phyloP scores from a whole-genome alignment of 2,329 filamentous ascomycete genomes.

The Thelonectria rubi region DNA sequence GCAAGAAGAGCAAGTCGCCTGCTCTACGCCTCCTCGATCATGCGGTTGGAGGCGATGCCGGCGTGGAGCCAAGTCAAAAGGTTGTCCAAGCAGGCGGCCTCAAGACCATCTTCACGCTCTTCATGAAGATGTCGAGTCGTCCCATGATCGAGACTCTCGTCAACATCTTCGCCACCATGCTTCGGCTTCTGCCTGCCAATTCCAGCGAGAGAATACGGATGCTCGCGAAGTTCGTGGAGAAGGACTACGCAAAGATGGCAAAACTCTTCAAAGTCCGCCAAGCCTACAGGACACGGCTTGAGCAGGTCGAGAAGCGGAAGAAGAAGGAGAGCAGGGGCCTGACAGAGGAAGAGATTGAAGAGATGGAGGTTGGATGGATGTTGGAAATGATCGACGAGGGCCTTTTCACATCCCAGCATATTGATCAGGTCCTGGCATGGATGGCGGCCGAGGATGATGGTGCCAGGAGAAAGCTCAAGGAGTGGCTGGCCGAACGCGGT shows the following conservation, averaged over 20 bases:
- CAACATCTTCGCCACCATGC: slow-evolving; percentile 82
- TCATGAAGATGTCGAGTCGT: slow-evolving; percentile 82
- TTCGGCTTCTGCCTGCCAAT: slow-evolving; percentile 80
- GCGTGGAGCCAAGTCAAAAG: slow-evolving; percentile 73
- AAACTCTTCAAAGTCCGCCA: slow-evolving; percentile 76
- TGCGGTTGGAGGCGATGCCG: slow-evolving; percentile 64
- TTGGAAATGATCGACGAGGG: slow-evolving; percentile 83
- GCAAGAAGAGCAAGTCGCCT: slow-evolving; percentile 81
- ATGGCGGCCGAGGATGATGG: slow-evolving; percentile 87
- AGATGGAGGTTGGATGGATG: slow-evolving; percentile 76
- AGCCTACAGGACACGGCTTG: slow-evolving; percentile 73
- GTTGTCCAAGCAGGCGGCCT: slow-evolving; percentile 86
- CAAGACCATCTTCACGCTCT: slow-evolving; percentile 84
- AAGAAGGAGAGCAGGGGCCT: slow-evolving; percentile 28
- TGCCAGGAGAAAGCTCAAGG: slow-evolving; percentile 70
- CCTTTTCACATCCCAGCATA: slow-evolving; percentile 81
- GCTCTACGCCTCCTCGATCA: slow-evolving; percentile 88
- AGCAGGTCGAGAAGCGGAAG: slow-evolving; percentile 63
- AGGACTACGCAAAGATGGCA: slow-evolving; percentile 85
- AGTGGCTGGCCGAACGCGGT: slow-evolving; percentile 72
- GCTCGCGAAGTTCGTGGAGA: slow-evolving; percentile 95
- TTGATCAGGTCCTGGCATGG: slow-evolving; percentile 90
- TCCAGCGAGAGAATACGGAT: slow-evolving; percentile 82
- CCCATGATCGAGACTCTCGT: slow-evolving; percentile 81
- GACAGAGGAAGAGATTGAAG: slow-evolving; percentile 48